Evolutionary conservation across 1,284 basidiomycete genomes (phyloP).

Genomic region (Porogramme epimiltina): DNA sequence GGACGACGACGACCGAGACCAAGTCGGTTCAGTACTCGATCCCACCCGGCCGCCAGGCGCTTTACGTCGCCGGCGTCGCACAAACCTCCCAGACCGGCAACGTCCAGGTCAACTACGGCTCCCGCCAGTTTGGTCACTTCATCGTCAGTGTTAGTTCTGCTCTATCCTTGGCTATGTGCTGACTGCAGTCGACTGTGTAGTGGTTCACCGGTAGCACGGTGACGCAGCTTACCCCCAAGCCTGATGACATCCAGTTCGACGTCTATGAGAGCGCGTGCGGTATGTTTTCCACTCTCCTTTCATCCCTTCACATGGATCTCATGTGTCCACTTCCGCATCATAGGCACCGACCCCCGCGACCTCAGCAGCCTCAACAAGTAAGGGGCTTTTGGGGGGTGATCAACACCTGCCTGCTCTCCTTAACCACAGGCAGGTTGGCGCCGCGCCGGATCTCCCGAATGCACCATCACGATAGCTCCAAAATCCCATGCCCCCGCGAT

Average conservation of each 20-base stretch:
- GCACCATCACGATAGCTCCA: too few species aligned
- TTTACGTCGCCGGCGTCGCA: slow-evolving; percentile 12
- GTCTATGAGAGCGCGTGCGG: slow-evolving; percentile 12
- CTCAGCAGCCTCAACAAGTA: slow-evolving; percentile 1
- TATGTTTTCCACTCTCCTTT: neutral
- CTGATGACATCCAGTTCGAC: slow-evolving; percentile 11
- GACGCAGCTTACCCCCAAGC: slow-evolving; percentile 10
- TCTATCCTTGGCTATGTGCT: neutral
- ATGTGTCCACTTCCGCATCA: too few species aligned
- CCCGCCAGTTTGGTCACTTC: slow-evolving; percentile 10
- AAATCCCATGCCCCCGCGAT: too few species aligned
- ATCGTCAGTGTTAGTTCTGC: neutral
- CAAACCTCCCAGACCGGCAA: slow-evolving; percentile 15
- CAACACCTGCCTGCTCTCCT: too few species aligned
- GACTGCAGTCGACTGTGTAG: neutral
- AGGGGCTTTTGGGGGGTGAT: neutral
- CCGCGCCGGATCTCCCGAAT: too few species aligned
- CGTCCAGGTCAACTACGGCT: slow-evolving; percentile 17
- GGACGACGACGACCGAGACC: slow-evolving; percentile 4
- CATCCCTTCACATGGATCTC: too few species aligned
- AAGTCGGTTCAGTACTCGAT: slow-evolving; percentile 13
- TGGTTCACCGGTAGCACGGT: slow-evolving; percentile 15
- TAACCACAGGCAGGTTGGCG: too few species aligned
- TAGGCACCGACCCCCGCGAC: slow-evolving; percentile 6
- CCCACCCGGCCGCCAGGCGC: slow-evolving; percentile 13